Evolutionary conservation across 768 basidiomycete species (phyloP).

Genomic region (Cystofilobasidium bisporidii): DNA sequence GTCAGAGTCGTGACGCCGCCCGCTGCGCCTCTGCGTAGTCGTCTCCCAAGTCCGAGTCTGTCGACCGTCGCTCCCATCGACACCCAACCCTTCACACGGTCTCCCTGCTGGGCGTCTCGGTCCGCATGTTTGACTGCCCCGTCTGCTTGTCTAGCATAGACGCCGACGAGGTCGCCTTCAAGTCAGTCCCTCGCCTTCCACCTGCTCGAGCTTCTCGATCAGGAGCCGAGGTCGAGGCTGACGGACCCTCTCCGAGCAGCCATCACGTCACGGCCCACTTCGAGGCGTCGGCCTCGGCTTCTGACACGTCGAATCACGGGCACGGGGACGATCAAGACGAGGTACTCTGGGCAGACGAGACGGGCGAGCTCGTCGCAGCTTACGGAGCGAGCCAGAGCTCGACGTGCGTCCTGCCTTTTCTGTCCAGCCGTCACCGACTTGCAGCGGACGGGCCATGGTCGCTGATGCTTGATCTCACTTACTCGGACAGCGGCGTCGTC

Average conservation of each 20-base stretch:
- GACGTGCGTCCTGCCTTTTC: not conserved
- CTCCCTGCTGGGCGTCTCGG: too few species aligned
- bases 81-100: too few species aligned
- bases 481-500: not conserved
- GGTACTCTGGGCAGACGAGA: not conserved
- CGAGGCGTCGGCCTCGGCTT: not conserved
- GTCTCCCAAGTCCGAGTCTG: too few species aligned
- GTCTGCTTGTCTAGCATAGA: too few species aligned
- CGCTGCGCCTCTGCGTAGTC: too few species aligned
- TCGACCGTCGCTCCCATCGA: too few species aligned
- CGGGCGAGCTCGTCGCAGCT: not conserved
- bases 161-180: too few species aligned
- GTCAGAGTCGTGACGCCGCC: too few species aligned
- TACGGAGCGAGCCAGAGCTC: not conserved
- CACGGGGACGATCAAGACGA: not conserved
- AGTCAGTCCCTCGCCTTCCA: too few species aligned
- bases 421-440: not conserved
- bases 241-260: not conserved
- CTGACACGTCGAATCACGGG: not conserved
- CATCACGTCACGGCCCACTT: not conserved
- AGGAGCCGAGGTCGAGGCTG: too few species aligned
- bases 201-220: too few species aligned
- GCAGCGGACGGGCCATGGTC: not conserved
- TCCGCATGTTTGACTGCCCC: too few species aligned
- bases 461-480: not conserved